Evolutionary conservation across 192 early-diverging fungal genomes (phyloP), one percentile per base, ranked within the genome.

Genomic region (Coemansia sp.): DNA sequence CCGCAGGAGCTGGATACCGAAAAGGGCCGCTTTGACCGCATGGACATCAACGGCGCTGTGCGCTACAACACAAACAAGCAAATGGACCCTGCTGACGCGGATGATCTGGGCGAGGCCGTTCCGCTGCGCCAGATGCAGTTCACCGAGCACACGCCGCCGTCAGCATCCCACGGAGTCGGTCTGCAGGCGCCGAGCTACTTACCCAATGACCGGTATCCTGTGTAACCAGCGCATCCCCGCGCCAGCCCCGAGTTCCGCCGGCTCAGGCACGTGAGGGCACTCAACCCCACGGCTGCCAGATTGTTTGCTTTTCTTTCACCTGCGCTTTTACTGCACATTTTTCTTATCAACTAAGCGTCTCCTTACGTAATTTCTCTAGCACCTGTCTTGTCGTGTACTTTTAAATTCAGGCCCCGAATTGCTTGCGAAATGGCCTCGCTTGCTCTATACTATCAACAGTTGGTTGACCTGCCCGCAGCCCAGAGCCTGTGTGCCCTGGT

Each of bases 401-500:
- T 14, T 50, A 61, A 61, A 48, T 50, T 21, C 32, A 25, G 29
- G 23, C 24, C 25, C 15, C 21, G 27, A 50, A 60, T 55, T 55
- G 53, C 53, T 32, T 25, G 58, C 41, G 27, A n/a, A 72, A 78
- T 73, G 76, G 56, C 56, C 23, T 10, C 62, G 50, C 60, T 80
- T 12, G 72, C 49, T 25, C 22, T 25, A 32, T 49, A 62, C 63
- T 81, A 81, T 48, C 69, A 72, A 60, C 72, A 49, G 65, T 60
- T 81, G 32, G 73, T 69, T 2, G 69, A 69, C 60, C 73, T 72
- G 11, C 80, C 75, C 27, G 59, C 58, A 14, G 80, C 75, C 11
- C 80, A 67, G 66, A 41, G 58, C 27, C 48, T 85, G 56, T 84
- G 87, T 63, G 72, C 75, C 23, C 65, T 82, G 29, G 58, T 88